Evolutionary conservation across 2,329 filamentous ascomycete genomes (phyloP).

Genomic region (Fusarium nelsonii): DNA sequence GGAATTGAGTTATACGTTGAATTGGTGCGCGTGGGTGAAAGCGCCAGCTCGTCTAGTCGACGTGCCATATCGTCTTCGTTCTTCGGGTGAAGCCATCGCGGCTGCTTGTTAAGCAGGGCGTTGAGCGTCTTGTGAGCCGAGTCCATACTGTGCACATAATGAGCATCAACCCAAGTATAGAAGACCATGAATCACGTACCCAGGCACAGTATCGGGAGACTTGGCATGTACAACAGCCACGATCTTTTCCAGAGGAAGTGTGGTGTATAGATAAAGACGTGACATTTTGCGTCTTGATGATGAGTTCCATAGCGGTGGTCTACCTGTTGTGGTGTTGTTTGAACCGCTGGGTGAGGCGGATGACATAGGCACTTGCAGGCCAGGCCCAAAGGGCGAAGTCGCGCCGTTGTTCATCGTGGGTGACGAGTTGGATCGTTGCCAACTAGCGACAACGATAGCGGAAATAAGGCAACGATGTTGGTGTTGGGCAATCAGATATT

Average conservation of each 20-base stretch:
- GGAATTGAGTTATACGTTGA: constrained; percentile 34
- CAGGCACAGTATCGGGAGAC: constrained; percentile 58
- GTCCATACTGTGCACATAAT: constrained; percentile 59
- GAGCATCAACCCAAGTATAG: constrained; percentile 10
- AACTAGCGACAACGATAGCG: not conserved
- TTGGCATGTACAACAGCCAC: constrained; percentile 59
- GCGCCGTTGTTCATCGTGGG: constrained; percentile 29
- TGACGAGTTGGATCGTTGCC: not conserved
- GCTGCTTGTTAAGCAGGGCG: constrained; percentile 68
- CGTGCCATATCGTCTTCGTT: constrained; percentile 64
- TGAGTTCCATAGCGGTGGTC: constrained; percentile 68
- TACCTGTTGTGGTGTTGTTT: constrained; percentile 57
- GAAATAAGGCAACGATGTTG: constrained; percentile 9
- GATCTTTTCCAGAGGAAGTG: constrained; percentile 64
- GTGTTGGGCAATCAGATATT: constrained; percentile 15
- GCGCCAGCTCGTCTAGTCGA: constrained; percentile 60
- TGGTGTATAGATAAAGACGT: constrained; percentile 69
- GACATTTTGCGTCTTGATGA: constrained; percentile 66
- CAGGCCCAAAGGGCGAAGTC: constrained; percentile 34
- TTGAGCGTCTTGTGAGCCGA: constrained; percentile 71
- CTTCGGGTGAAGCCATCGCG: constrained; percentile 68
- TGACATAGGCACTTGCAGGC: constrained; percentile 34
- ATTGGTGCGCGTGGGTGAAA: constrained; percentile 53
- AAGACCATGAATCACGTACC: constrained; percentile 54
- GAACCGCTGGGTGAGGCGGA: constrained; percentile 49